A percentile compares a stretch with the other conserved stretches of the same genome.
These are phyloP conservation scores for Elongisporangium prolatum DNA, from an alignment of 352 stramenopile species.

Conservation along the genomic window DNA sequence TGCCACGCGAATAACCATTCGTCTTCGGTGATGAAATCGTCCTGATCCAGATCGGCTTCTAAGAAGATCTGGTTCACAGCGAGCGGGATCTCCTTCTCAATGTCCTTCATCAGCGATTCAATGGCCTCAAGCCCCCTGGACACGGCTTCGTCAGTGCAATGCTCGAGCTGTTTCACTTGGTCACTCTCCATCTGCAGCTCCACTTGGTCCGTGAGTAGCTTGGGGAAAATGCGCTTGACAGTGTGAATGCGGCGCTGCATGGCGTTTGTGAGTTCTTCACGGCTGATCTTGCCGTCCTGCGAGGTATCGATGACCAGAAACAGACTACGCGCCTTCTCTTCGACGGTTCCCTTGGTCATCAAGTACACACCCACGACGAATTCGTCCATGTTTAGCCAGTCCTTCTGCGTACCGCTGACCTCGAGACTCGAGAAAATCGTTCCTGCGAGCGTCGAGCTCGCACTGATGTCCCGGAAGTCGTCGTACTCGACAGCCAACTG, in stretches of 20 bases:
- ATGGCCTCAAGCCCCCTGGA: constrained; percentile 49
- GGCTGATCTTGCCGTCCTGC: constrained; percentile 68
- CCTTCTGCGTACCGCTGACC: constrained; percentile 37
- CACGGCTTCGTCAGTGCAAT: constrained; percentile 43
- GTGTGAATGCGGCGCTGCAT: constrained; percentile 68
- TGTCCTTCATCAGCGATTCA: constrained; percentile 67
- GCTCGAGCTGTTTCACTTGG: constrained; percentile 27
- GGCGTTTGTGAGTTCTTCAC: constrained; percentile 62
- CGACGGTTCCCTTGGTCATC: constrained; percentile 74
- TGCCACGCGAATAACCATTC: constrained; percentile 84
- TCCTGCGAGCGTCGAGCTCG: constrained; percentile 56
- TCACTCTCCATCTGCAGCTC: constrained; percentile 53
- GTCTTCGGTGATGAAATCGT: constrained; percentile 73
- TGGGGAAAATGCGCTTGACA: constrained; percentile 74
- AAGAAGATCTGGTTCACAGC: constrained; percentile 83
- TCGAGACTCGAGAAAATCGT: constrained; percentile 78
- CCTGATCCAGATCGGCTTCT: constrained; percentile 68
- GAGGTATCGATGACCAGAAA: constrained; percentile 70
- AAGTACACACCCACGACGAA: constrained; percentile 80
- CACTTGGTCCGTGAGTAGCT: constrained; percentile 67
- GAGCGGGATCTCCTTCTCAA: constrained; percentile 78
- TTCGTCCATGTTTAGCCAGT: constrained; percentile 73
- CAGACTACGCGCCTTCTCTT: constrained; percentile 73
- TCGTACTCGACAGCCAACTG: constrained; percentile 53
- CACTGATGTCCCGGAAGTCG: constrained; percentile 53